Conservation (phyloP, 768 basidiomycete genomes). For the Leccinum boreale region DNA sequence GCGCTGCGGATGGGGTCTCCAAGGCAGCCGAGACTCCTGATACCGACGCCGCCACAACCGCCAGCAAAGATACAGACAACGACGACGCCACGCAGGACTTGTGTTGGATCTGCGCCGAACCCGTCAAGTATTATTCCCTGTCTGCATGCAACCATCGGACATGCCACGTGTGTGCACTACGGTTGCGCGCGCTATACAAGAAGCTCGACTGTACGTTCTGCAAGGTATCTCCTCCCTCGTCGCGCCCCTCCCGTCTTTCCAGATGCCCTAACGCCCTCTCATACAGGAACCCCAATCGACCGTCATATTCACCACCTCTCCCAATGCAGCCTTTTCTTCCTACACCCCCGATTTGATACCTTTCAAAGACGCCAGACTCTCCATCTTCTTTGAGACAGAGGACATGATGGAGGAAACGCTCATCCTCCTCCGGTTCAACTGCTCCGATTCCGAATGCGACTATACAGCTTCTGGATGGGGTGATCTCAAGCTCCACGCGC, state of each 20-base stretch:
- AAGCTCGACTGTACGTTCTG: slow-evolving; percentile 93
- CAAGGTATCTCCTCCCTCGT: slow-evolving; percentile 42
- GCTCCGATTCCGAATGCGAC: slow-evolving; percentile 80
- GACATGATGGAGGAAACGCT: slow-evolving; percentile 96
- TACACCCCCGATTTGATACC: slow-evolving; percentile 54
- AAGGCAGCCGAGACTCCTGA: background rate
- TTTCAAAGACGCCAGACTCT: slow-evolving; percentile 69
- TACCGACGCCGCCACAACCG: background rate
- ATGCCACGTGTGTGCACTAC: slow-evolving; percentile 90
- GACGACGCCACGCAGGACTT: slow-evolving; percentile 36
- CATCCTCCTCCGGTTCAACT: slow-evolving; percentile 90
- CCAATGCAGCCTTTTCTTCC: slow-evolving; percentile 57
- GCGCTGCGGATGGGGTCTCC: background rate
- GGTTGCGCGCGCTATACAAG: slow-evolving; percentile 90
- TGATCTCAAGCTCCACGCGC: slow-evolving; percentile 82
- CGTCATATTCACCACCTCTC: slow-evolving; percentile 71
- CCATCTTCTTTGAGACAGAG: slow-evolving; percentile 81
- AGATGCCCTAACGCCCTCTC: background rate
- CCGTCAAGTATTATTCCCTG: slow-evolving; percentile 84
- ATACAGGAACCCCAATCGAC: slow-evolving; percentile 65
- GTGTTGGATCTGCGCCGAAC: slow-evolving; percentile 96
- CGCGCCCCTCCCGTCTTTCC: background rate
- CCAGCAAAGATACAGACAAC: slow-evolving; percentile 21
- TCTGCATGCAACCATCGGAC: slow-evolving; percentile 92
- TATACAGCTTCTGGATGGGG: slow-evolving; percentile 87